Evolutionary conservation across 345 rosid genomes (phyloP), one percentile per base, ranked within the genome.

Genomic region (Gossypium ekmanianum): DNA sequence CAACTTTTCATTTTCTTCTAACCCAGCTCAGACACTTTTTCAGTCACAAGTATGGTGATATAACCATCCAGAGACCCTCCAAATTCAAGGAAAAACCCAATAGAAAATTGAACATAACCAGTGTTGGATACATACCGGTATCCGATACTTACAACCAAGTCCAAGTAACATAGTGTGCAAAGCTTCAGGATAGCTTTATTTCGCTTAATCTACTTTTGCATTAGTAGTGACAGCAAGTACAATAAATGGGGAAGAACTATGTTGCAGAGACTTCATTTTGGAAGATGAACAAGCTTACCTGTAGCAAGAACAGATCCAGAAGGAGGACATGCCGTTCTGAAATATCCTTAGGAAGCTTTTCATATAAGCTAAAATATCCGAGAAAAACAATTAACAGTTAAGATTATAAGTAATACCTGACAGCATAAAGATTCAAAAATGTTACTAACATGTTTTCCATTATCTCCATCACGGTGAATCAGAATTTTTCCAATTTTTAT

Each of bases 341-440:
- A 57, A 96, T 96, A 81, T 96, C 99, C 66, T 87, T 88, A n/a
- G 99, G 98, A 74, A 96, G 99, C 88, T 93, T 96, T 85, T 96
- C 97, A 47, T 96, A 96, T 90, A 78, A 96, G 97, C 99, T 95
- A 85, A 83, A 75, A 55, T 34, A 71, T 75, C 74, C 11, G 9
- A 34, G 50, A 59, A 34, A 69, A 52, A 18, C 27, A 61, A 67
- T 65, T 34, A 70, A 14, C 41, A 34, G 50, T 75, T 48, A 78
- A 39, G 20, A 58, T 18, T 56, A 75, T 56, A 68, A 17, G 11
- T 2, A 17, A 16, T 41, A 11, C 50, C 48, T 77, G 27, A 47
- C 57, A 44, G 39, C 68, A 59, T 45, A 58, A 27, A 55, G 56
- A 43, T 20, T 51, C 27, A 52, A 27, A 4, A 69, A 63, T 10